These are phyloP conservation scores for Bremia lactucae DNA, from an alignment of 352 stramenopile species.

Conservation along the genomic window DNA sequence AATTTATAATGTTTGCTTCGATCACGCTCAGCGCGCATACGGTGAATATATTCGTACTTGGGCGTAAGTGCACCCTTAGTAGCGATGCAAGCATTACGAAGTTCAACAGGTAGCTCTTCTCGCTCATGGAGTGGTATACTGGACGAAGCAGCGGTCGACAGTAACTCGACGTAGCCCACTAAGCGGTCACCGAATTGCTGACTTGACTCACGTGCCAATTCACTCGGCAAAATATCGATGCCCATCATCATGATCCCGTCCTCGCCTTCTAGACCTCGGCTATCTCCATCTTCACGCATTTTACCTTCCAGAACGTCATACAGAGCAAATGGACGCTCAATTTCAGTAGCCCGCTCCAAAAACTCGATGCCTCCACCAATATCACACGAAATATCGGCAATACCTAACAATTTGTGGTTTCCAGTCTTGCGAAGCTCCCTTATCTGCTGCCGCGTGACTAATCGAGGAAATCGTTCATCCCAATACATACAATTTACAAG, in stretches of 20 bases:
- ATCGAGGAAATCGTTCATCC: slow-evolving; percentile 89
- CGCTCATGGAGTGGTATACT: slow-evolving; percentile 35
- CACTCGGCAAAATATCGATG: slow-evolving; percentile 93
- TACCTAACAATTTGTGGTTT: slow-evolving; percentile 82
- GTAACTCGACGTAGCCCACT: slow-evolving; percentile 67
- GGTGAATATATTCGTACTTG: slow-evolving; percentile 88
- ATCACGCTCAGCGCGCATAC: slow-evolving; percentile 79
- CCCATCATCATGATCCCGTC: slow-evolving; percentile 89
- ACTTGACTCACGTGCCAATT: slow-evolving; percentile 90
- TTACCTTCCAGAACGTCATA: slow-evolving; percentile 74
- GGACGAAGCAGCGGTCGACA: slow-evolving; percentile 43
- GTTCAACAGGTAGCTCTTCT: slow-evolving; percentile 57
- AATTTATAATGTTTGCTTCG: slow-evolving; percentile 59
- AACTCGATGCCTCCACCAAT: slow-evolving; percentile 91
- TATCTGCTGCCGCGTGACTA: slow-evolving; percentile 88
- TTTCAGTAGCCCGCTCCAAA: slow-evolving; percentile 86
- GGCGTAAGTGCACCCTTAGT: slow-evolving; percentile 77
- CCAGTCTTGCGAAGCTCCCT: slow-evolving; percentile 40
- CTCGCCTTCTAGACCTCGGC: slow-evolving; percentile 22
- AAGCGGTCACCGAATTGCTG: slow-evolving; percentile 92
- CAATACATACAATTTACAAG: slow-evolving; percentile 96
- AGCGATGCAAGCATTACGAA: slow-evolving; percentile 86
- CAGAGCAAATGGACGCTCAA: slow-evolving; percentile 90
- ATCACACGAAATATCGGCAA: slow-evolving; percentile 94
- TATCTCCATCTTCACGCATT: slow-evolving; percentile 60